A percentile compares a stretch with the other conserved stretches of the same genome.
These are phyloP conservation scores for Chamaecyparis obtusa DNA, from an alignment of 75 land plant genomes.

Conservation along the genomic window DNA sequence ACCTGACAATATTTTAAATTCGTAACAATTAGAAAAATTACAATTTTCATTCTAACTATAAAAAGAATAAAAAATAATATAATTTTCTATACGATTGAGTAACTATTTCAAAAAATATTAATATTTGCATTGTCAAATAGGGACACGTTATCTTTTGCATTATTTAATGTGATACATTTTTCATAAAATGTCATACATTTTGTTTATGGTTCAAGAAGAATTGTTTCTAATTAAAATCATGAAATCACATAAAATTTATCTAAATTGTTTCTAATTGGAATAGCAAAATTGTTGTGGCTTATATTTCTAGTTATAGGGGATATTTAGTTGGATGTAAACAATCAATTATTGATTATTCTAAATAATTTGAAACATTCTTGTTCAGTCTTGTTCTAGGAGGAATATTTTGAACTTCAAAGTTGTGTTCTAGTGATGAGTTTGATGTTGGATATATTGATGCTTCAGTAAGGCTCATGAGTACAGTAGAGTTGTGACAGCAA, in stretches of 20 bases:
- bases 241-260: not conserved
- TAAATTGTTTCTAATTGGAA: not conserved
- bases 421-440: too few relatives aligned
- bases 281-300: too few relatives aligned
- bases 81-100: not conserved
- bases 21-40: not conserved
- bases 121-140: not conserved
- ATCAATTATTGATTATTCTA: too few relatives aligned
- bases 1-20: conserved; percentile 39
- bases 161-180: not conserved
- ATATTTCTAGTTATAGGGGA: too few relatives aligned
- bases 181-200: not conserved
- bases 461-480: too few relatives aligned
- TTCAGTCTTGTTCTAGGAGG: too few relatives aligned
- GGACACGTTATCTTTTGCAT: not conserved
- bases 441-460: too few relatives aligned
- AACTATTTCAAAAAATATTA: not conserved
- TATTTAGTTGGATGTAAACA: too few relatives aligned
- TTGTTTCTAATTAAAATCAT: not conserved
- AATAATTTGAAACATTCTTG: too few relatives aligned
- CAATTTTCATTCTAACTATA: not conserved
- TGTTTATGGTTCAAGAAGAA: not conserved
- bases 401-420: too few relatives aligned
- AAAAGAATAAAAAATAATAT: not conserved
- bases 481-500: too few relatives aligned